Evolutionary conservation across 176 grass and related monocot genomes (phyloP).

Genomic region (Phoenix roebelenii): DNA sequence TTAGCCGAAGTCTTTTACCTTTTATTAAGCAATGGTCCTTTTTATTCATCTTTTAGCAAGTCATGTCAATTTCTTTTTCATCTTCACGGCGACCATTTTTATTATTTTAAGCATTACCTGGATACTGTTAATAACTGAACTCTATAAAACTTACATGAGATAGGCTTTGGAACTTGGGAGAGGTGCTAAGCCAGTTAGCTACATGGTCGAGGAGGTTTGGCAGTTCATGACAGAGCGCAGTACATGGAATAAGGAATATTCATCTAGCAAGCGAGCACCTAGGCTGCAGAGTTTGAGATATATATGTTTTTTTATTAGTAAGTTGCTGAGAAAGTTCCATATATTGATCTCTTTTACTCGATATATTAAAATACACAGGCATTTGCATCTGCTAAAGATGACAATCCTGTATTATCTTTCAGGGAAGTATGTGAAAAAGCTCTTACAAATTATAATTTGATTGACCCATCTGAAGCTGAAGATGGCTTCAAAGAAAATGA

Average conservation of each 20-base stretch:
- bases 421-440: neutral
- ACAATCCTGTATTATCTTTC: neutral
- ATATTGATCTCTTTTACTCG: neutral
- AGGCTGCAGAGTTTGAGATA: neutral
- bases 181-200: neutral
- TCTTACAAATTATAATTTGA: neutral
- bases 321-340: neutral
- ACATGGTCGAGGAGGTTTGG: neutral
- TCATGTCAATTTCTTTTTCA: too few species aligned
- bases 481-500: neutral
- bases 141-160: neutral
- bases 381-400: neutral
- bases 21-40: too few species aligned
- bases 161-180: neutral
- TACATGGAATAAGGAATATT: conserved; percentile 1
- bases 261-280: neutral
- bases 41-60: too few species aligned
- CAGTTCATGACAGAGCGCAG: neutral
- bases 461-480: neutral
- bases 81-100: too few species aligned
- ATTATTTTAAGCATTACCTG: too few species aligned
- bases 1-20: too few species aligned
- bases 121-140: too few species aligned
- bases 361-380: neutral
- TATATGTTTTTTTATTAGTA: neutral